Conservation (phyloP, 2,329 filamentous ascomycete genomes). For the Clarireedia paspali region DNA sequence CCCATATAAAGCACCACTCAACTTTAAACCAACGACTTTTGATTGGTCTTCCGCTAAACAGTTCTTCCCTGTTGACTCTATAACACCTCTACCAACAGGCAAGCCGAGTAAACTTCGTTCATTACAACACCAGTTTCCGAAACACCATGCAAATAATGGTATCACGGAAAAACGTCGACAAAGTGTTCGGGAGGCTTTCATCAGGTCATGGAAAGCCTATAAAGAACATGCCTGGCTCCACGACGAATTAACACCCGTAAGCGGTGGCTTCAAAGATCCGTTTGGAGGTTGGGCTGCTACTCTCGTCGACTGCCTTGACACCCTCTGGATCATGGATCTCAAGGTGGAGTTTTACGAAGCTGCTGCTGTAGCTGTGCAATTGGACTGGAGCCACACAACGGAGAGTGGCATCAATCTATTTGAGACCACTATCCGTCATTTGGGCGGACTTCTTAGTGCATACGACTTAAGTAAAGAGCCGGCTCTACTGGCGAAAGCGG, state of each 20-base stretch:
- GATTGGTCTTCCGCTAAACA: neutral
- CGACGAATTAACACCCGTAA: slow-evolving; percentile 73
- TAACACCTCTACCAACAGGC: neutral
- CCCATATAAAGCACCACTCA: neutral
- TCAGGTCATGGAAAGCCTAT: slow-evolving; percentile 69
- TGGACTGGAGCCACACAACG: slow-evolving; percentile 32
- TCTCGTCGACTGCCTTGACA: slow-evolving; percentile 71
- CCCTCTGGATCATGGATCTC: slow-evolving; percentile 77
- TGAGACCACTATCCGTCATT: slow-evolving; percentile 32
- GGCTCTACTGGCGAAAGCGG: slow-evolving; percentile 24
- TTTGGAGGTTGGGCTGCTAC: slow-evolving; percentile 89
- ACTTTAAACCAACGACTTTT: neutral
- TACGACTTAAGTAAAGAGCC: slow-evolving; percentile 27
- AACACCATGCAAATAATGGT: neutral
- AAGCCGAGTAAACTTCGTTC: neutral
- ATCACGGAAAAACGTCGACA: slow-evolving; percentile 2
- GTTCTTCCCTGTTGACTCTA: neutral
- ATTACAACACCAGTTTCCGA: neutral
- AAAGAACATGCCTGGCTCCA: slow-evolving; percentile 70
- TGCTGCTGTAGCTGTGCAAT: slow-evolving; percentile 48
- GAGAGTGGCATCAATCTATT: slow-evolving; percentile 28
- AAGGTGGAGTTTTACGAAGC: slow-evolving; percentile 60
- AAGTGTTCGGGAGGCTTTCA: slow-evolving; percentile 17
- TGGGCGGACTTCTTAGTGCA: slow-evolving; percentile 31
- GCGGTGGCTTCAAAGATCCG: slow-evolving; percentile 59